phyloP scores from a whole-genome alignment of 192 early-diverging fungal genomes.

The Coemansia sp. region DNA sequence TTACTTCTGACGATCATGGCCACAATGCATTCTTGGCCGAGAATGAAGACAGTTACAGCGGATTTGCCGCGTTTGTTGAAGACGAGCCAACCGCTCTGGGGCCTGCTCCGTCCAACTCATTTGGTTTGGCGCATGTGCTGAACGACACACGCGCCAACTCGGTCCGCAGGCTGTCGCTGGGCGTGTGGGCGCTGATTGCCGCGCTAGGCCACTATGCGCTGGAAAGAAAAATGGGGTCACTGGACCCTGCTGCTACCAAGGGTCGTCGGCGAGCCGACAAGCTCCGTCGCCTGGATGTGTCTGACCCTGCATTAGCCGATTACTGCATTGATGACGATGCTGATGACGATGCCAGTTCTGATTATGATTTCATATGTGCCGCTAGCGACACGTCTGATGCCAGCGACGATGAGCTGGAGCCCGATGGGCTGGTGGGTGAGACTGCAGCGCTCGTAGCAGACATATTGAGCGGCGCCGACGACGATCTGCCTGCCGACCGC shows the following conservation, averaged over 20 bases:
- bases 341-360: constrained; percentile 7
- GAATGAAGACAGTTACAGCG: not conserved
- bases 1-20: not conserved
- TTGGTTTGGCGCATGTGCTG: constrained; percentile 18
- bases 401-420: constrained; percentile 12
- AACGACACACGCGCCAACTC: constrained; percentile 35
- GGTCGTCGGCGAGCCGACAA: not conserved
- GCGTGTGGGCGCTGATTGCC: constrained; percentile 32
- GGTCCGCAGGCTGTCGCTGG: constrained; percentile 26
- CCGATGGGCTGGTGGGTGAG: constrained; percentile 26
- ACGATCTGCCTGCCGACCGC: constrained; percentile 20
- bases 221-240: constrained; percentile 14
- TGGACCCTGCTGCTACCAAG: not conserved
- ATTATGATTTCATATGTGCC: constrained; percentile 32
- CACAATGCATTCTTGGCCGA: not conserved
- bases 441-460: constrained; percentile 36
- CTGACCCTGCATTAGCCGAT: not conserved
- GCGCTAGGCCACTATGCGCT: constrained; percentile 27
- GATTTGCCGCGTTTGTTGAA: constrained; percentile 32
- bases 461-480: constrained; percentile 18
- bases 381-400: constrained; percentile 16
- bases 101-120: constrained; percentile 4
- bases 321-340: not conserved
- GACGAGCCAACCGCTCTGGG: constrained; percentile 25
- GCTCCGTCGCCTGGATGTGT: not conserved